phyloP scores from a whole-genome alignment of 306 rosid genomes.

The Cicer bijugum region DNA sequence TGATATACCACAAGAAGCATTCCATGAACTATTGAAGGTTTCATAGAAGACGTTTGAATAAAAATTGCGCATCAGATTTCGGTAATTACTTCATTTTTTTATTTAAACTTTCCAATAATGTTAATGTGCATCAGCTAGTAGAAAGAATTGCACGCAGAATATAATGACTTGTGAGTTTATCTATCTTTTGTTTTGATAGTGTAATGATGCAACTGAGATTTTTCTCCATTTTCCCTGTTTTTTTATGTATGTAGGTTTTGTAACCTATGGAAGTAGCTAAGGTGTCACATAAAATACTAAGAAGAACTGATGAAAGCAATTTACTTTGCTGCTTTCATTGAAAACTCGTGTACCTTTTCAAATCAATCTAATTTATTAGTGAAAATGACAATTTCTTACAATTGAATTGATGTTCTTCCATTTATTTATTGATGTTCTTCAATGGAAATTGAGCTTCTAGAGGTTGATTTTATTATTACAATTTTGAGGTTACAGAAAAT shows the following conservation, averaged over 20 bases:
- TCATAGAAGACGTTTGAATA: conserved; percentile 52
- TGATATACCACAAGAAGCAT: conserved; percentile 96
- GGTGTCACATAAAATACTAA: conserved; percentile 21
- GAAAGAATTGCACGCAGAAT: background rate
- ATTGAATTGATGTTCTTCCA: background rate
- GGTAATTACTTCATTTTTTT: conserved; percentile 42
- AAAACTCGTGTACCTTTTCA: conserved; percentile 10
- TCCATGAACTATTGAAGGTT: conserved; percentile 84
- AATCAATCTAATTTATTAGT: background rate
- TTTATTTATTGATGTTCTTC: background rate
- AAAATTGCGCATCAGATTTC: conserved; percentile 14
- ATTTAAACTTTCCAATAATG: background rate
- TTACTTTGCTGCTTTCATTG: conserved; percentile 2
- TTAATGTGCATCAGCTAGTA: background rate
- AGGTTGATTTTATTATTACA: background rate
- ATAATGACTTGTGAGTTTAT: background rate
- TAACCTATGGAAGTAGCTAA: conserved; percentile 18
- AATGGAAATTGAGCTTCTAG: conserved; percentile 4
- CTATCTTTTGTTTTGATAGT: background rate
- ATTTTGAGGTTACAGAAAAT: background rate
- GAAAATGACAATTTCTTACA: background rate
- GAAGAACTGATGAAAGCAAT: conserved; percentile 34
- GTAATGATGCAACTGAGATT: conserved; percentile 6
- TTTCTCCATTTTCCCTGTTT: background rate
- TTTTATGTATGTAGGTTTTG: conserved; percentile 37